phyloP scores from a whole-genome alignment of 768 basidiomycete genomes.

The Ephemerocybe angulata region DNA sequence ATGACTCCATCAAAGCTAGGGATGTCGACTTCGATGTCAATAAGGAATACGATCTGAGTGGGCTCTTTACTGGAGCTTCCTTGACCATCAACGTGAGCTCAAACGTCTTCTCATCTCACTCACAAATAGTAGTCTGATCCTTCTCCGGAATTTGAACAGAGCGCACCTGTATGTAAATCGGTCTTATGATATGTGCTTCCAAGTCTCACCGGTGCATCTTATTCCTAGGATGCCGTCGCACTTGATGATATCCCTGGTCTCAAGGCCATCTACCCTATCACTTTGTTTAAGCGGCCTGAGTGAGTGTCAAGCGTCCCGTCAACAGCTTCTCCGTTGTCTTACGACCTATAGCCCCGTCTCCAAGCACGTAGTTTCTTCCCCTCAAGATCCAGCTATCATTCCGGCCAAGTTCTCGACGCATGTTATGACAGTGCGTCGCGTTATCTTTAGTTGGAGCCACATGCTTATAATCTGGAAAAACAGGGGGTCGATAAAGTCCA shows the following conservation, averaged over 20 bases:
- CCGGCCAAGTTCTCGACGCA: conserved; percentile 38
- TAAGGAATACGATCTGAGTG: conserved; percentile 49
- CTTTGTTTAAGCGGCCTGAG: conserved; percentile 39
- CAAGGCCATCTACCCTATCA: conserved; percentile 56
- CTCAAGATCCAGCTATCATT: conserved; percentile 30
- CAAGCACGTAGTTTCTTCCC: conserved; percentile 36
- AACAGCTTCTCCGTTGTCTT: not conserved
- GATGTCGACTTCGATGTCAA: conserved; percentile 42
- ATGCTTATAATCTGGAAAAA: not conserved
- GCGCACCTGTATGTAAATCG: conserved; percentile 20
- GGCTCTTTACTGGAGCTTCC: conserved; percentile 58
- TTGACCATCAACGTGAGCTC: conserved; percentile 47
- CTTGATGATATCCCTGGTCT: conserved; percentile 48
- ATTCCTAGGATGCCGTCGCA: conserved; percentile 41
- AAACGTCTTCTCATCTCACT: conserved; percentile 14
- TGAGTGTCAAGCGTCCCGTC: conserved; percentile 17
- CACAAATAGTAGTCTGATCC: not conserved
- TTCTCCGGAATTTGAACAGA: conserved; percentile 14
- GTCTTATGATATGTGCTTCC: not conserved
- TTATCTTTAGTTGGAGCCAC: not conserved
- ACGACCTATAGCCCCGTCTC: conserved; percentile 43
- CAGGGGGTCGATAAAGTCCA: conserved; percentile 66
- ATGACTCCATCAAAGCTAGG: conserved; percentile 41
- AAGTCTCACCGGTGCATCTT: not conserved
- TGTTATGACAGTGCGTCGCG: conserved; percentile 41